These are phyloP conservation scores for Hamigera avellanea DNA, from an alignment of 495 filamentous ascomycete species.

Conservation along the genomic window DNA sequence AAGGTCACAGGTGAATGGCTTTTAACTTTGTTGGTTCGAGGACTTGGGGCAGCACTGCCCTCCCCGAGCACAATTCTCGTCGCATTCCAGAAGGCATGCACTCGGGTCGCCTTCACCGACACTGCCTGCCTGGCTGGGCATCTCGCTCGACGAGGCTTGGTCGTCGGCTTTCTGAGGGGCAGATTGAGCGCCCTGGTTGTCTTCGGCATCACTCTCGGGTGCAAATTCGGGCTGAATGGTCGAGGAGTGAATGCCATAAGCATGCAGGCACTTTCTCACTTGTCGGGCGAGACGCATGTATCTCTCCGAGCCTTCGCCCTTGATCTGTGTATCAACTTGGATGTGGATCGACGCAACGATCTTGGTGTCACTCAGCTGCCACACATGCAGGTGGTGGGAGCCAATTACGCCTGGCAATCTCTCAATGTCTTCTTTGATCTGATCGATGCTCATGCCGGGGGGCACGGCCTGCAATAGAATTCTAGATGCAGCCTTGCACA, in stretches of 20 bases:
- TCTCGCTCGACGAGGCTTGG: constrained; percentile 15
- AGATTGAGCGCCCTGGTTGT: constrained; percentile 17
- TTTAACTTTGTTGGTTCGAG: constrained; percentile 7
- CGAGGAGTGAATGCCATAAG: constrained; percentile 92
- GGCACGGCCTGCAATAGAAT: constrained; percentile 92
- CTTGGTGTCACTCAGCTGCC: constrained; percentile 92
- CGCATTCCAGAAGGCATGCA: constrained; percentile 74
- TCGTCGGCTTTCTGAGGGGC: constrained; percentile 15
- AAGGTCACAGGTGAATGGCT: neutral
- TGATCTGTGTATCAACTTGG: constrained; percentile 67
- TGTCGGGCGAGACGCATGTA: constrained; percentile 83
- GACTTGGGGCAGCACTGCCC: constrained; percentile 59
- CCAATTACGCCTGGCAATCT: constrained; percentile 70
- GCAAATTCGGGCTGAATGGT: constrained; percentile 97
- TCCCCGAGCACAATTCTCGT: constrained; percentile 62
- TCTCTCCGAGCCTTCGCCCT: constrained; percentile 56
- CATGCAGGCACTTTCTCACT: constrained; percentile 78
- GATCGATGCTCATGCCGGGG: constrained; percentile 69
- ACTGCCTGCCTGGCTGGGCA: constrained; percentile 37
- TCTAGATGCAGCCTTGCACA: constrained; percentile 86
- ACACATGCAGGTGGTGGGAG: constrained; percentile 94
- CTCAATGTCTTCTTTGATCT: constrained; percentile 87
- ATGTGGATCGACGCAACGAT: constrained; percentile 86
- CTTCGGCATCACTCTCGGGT: constrained; percentile 44
- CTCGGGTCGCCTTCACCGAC: constrained; percentile 39